Base-by-base conservation (phyloP, 345 rosid species). In the Arabidopsis suecica region DNA sequence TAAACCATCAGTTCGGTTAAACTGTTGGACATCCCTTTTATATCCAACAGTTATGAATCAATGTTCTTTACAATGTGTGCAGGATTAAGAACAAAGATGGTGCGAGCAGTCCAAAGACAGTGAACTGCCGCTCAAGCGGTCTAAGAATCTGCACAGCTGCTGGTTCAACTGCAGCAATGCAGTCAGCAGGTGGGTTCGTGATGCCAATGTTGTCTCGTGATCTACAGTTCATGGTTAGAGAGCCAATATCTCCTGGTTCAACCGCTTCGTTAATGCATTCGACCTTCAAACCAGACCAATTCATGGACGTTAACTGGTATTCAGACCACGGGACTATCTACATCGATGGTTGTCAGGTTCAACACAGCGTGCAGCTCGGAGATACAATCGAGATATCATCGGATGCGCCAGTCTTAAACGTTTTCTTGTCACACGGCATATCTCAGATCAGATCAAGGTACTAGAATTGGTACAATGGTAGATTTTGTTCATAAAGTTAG, bases 101-200 rank as follows among this genome's bases (percentile, higher is more conserved):
- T 11, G 72, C 84, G 74, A 71, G 79, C 20, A 58, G 69, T 75
- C 63, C 80, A 5, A 84, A 84, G 34, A 60, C 85, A 53, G 85
- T 86, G 70, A 86, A 88, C 82, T 82, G 97, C 56, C 85, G 93
- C 65, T 88, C 98, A 61, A 91, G 98, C 61, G 98, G 98, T 71
- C 83, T 94, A 32, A 86, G 97, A 87, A 84, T 90, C 60, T 94
- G 96, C 45, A 89, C 92, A 40, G 91, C 97, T 12, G 88, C 91
- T 60, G 98, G 97, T 54, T 90, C 97, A 48, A 90, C 98, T 0
- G 96, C 96, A 5, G 97, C 99, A 67, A 94, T 90, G 96, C 88
- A 75, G 23, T 94, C 97, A 13, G 96, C 96, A 9, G 97, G 99
- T 74, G 98, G 97, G 62, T 86, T 83, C 23, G 58, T 75, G 38